These are phyloP conservation scores for Halteria grandinella DNA, from an alignment of 73 alveolate species.

Conservation along the genomic window DNA sequence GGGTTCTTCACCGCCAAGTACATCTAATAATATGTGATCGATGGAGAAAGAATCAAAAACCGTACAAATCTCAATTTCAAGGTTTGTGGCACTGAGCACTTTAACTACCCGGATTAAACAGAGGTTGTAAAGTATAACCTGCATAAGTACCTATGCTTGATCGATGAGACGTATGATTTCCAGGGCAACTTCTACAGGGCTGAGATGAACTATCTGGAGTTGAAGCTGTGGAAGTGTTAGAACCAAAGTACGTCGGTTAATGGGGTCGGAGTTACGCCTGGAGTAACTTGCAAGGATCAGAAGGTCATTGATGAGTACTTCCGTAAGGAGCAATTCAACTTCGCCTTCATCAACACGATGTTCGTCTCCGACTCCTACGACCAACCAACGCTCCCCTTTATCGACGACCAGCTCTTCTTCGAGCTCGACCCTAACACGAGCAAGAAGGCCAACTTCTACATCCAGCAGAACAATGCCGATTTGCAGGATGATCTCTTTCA, in stretches of 20 bases:
- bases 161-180: background rate
- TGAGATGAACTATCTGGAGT: conserved; percentile 3
- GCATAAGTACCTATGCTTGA: background rate
- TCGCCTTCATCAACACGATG: conserved; percentile 29
- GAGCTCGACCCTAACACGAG: background rate
- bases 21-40: background rate
- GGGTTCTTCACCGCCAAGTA: conserved; percentile 15
- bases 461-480: background rate
- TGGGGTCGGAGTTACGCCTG: background rate
- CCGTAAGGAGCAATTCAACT: conserved; percentile 1
- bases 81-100: background rate
- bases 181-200: conserved; percentile 21
- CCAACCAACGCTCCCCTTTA: background rate
- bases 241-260: no score
- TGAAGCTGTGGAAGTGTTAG: conserved; percentile 19
- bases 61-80: background rate
- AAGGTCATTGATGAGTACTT: conserved; percentile 18
- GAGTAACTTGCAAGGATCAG: background rate
- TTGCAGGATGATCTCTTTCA: background rate
- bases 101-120: background rate
- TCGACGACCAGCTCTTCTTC: conserved; percentile 3
- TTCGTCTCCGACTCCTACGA: conserved; percentile 20
- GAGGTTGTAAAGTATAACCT: background rate
- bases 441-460: conserved; percentile 21
- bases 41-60: background rate